phyloP scores from a whole-genome alignment of 2,329 filamentous ascomycete species.

The Xylogone sp. region DNA sequence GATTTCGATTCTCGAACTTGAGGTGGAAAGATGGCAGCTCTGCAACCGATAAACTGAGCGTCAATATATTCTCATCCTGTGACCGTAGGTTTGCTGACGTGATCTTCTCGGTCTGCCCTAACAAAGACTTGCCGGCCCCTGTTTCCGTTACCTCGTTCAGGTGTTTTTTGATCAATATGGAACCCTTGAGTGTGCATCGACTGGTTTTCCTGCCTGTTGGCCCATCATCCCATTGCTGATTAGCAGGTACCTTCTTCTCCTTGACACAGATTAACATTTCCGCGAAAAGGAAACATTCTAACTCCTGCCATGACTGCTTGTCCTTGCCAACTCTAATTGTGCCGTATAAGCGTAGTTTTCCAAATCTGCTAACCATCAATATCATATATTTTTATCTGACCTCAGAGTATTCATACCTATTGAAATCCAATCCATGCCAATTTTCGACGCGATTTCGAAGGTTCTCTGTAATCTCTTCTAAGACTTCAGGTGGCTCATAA shows the following conservation, averaged over 20 bases:
- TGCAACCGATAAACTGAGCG: conserved; percentile 82
- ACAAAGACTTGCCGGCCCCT: conserved; percentile 40
- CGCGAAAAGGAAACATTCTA: conserved; percentile 94
- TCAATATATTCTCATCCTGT: conserved; percentile 77
- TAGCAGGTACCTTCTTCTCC: conserved; percentile 71
- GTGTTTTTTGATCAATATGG: conserved; percentile 97
- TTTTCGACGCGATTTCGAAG: conserved; percentile 89
- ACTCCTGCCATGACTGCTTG: conserved; percentile 92
- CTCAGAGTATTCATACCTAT: conserved; percentile 47
- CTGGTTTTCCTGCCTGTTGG: conserved; percentile 58
- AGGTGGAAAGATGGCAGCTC: conserved; percentile 95
- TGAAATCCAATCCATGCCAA: conserved; percentile 95
- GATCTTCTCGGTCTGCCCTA: conserved; percentile 26
- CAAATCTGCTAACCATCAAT: conserved; percentile 57
- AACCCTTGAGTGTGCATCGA: conserved; percentile 89
- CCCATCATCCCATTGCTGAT: conserved; percentile 64
- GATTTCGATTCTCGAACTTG: conserved; percentile 76
- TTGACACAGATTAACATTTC: conserved; percentile 99
- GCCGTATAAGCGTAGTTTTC: conserved; percentile 84
- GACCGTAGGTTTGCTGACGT: conserved; percentile 28
- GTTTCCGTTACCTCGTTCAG: conserved; percentile 81
- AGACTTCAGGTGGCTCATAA: conserved; percentile 70
- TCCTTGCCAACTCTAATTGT: conserved; percentile 94
- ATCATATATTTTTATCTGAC: conserved; percentile 9
- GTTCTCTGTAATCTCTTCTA: conserved; percentile 84